Evolutionary conservation across 129 eudicot genomes (phyloP), one percentile per base, ranked within the genome.

Genomic region (Cynara cardunculus): DNA sequence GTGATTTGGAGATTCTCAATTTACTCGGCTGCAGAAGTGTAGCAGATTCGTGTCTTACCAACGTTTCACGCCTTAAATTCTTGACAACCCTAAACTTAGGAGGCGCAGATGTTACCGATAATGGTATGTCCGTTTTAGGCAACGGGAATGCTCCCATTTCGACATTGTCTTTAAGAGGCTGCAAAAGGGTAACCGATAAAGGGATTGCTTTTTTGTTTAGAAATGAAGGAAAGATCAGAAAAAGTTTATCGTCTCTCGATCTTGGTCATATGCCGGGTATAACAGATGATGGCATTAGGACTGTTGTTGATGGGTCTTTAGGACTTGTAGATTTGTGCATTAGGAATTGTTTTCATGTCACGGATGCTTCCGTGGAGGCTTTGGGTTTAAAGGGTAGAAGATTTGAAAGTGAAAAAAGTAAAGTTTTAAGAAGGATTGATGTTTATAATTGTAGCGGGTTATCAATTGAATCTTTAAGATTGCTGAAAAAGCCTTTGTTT

Each of bases 81-180:
- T 76, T 92, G 27, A 87, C 89, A 12, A 73, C 87, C 8, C 78
- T 92, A 26, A 87, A 90, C 80, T 81, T 90, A 18, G 84, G 84
- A 7, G 89, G 89, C 10, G 78, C 95, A 5, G 90, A 90, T 81
- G 77, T 92, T 24, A 90, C 97, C 1, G 90, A 92, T 66, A 64
- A 28, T 7, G 94, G 93, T 34, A 80, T 92, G 82, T 77, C 68
- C 35, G 49, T 81, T 80, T 72, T 92, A 64, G 87, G 93, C 65
- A 56, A 72, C 64, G 94, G 88, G n/a, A 46, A 84, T 69, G 32
- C 88, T 24, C 93, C 90, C 1, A 84, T 90, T 56, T 56, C 83
- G 22, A 71, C 49, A 11, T 62, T 92, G 27, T 86, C 85, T 16
- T 77, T 92, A 34, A 72, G 93, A 84, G 89, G 88, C 2, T 92